These are phyloP conservation scores for Talaromyces pinophilus DNA, from an alignment of 2,329 filamentous ascomycete genomes.

Conservation along the genomic window DNA sequence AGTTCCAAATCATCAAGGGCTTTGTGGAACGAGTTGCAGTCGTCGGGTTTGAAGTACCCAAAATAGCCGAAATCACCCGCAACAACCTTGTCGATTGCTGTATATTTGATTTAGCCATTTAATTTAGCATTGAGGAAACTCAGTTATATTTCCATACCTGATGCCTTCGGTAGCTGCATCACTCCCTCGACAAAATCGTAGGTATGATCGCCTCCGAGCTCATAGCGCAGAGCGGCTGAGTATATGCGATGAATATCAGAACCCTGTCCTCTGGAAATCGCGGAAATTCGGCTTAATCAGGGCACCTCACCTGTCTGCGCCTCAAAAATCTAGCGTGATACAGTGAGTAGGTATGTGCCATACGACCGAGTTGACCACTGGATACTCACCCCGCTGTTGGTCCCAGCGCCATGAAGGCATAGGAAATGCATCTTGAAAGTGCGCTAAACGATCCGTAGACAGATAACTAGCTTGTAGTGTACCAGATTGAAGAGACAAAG, in stretches of 20 bases:
- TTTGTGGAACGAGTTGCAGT: neutral
- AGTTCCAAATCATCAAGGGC: neutral
- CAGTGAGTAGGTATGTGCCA: neutral
- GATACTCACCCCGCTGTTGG: neutral
- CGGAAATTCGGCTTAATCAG: neutral
- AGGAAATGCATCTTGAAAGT: neutral
- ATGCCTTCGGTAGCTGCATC: neutral
- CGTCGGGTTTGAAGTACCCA: neutral
- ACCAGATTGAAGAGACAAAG: neutral
- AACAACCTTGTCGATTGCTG: neutral
- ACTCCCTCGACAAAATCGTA: constrained; percentile 5
- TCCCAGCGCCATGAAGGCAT: constrained; percentile 1
- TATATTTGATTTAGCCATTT: neutral
- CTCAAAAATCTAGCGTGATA: neutral
- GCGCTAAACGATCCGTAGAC: neutral
- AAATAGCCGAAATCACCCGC: neutral
- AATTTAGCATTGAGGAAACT: neutral
- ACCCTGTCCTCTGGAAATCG: neutral
- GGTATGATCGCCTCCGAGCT: neutral
- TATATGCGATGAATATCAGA: neutral
- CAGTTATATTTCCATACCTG: neutral
- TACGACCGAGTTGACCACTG: neutral
- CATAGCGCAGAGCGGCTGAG: neutral
- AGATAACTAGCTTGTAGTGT: neutral
- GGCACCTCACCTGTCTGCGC: neutral